These are phyloP conservation scores for Urostyla sp. DNA, from an alignment of 73 alveolate species.

Conservation along the genomic window DNA sequence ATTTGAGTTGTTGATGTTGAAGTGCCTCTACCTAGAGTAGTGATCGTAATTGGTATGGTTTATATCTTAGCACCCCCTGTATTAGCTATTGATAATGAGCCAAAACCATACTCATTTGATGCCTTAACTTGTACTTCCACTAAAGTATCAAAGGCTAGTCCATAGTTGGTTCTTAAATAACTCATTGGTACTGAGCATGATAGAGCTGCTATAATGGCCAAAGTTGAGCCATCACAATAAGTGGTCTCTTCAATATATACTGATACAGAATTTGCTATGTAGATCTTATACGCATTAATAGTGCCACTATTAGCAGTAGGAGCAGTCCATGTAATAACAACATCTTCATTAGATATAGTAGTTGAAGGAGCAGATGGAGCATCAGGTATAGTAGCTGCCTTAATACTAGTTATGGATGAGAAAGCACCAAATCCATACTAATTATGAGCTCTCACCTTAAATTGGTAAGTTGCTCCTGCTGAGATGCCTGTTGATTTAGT, in stretches of 20 bases:
- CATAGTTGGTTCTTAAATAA: constrained; percentile 2
- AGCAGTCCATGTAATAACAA: constrained; percentile 38
- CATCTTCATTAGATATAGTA: constrained; percentile 11
- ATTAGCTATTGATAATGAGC: constrained; percentile 28
- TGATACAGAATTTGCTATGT: constrained; percentile 2
- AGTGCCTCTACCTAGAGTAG: constrained; percentile 35
- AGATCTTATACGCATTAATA: constrained; percentile 30
- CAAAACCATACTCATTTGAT: constrained; percentile 22
- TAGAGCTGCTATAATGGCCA: not conserved
- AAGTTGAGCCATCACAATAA: constrained; percentile 47
- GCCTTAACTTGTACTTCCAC: constrained; percentile 48
- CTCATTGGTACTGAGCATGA: constrained; percentile 41
- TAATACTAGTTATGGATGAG: constrained; percentile 24
- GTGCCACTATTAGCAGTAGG: constrained; percentile 51
- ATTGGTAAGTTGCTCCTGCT: constrained; percentile 32
- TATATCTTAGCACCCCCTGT: constrained; percentile 53
- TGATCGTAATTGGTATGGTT: constrained; percentile 22
- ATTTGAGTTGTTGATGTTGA: constrained; percentile 21
- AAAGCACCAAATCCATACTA: constrained; percentile 58
- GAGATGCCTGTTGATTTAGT: not conserved
- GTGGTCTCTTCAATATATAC: not conserved
- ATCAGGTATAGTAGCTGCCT: constrained; percentile 63
- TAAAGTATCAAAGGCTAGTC: constrained; percentile 4
- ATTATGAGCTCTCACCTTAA: constrained; percentile 65
- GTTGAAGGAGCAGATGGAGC: constrained; percentile 42